Evolutionary conservation across 306 rosid genomes (phyloP).

Genomic region (Ceratonia siliqua): DNA sequence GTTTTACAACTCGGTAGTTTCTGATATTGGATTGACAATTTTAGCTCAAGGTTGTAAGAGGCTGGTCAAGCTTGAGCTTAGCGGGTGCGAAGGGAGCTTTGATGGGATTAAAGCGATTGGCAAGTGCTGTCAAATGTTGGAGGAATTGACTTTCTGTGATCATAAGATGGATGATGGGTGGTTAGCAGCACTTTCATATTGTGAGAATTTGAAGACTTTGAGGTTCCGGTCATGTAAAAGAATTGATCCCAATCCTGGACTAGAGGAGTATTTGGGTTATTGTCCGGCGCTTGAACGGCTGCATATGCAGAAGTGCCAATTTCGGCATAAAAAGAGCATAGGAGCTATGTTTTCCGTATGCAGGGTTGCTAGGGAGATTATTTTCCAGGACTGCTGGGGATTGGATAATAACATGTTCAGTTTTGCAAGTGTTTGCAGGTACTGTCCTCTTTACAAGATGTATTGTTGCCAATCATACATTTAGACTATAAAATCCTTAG

Average conservation of each 20-base stretch:
- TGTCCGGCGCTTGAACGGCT: conserved; percentile 75
- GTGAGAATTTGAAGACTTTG: conserved; percentile 85
- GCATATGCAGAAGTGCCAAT: conserved; percentile 77
- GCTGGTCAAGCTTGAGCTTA: conserved; percentile 87
- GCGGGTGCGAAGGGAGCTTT: conserved; percentile 90
- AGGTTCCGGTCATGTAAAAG: conserved; percentile 68
- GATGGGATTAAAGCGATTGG: conserved; percentile 96
- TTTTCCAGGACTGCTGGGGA: conserved; percentile 90
- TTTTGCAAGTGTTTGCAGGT: conserved; percentile 76
- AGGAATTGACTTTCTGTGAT: conserved; percentile 76
- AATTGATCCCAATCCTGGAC: conserved; percentile 63
- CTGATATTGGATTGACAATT: conserved; percentile 91
- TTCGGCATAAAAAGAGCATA: conserved; percentile 60
- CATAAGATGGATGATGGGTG: conserved; percentile 94
- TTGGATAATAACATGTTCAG: conserved; percentile 62
- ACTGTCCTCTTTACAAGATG: conserved; percentile 11
- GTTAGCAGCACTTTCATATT: conserved; percentile 71
- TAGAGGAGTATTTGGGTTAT: conserved; percentile 65
- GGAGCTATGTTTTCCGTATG: conserved; percentile 67
- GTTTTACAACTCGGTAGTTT: conserved; percentile 64
- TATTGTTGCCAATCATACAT: background rate
- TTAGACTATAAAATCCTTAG: background rate
- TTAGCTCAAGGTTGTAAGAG: conserved; percentile 91
- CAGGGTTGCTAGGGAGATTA: conserved; percentile 64
- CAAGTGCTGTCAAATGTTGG: conserved; percentile 91